Evolutionary conservation across 2,329 filamentous ascomycete genomes (phyloP).

Genomic region (Phyllachora maydis): DNA sequence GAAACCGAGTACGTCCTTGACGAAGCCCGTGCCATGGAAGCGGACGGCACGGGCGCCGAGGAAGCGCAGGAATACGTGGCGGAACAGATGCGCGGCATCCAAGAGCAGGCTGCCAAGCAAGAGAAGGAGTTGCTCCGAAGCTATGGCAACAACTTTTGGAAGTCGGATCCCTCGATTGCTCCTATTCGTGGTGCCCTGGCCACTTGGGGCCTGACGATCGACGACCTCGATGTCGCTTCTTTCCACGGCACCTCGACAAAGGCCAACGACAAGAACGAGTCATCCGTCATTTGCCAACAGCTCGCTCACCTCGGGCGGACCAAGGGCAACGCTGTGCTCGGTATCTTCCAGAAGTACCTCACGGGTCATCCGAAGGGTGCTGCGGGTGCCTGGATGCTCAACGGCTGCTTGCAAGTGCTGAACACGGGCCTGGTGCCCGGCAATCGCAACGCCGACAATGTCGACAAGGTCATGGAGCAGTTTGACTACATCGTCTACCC

Average conservation of each 20-base stretch:
- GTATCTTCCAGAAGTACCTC: slow-evolving; percentile 98
- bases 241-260: slow-evolving; percentile 99
- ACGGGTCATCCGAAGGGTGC: slow-evolving; percentile 99
- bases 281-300: slow-evolving; percentile 90
- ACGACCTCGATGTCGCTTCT: slow-evolving; percentile 84
- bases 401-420: slow-evolving; percentile 88
- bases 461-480: slow-evolving; percentile 90
- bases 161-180: slow-evolving; percentile 79
- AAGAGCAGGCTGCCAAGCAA: slow-evolving; percentile 71
- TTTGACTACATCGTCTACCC: slow-evolving; percentile 98
- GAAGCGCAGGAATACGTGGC: slow-evolving; percentile 61
- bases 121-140: slow-evolving; percentile 84
- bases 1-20: slow-evolving; percentile 86
- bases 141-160: slow-evolving; percentile 98
- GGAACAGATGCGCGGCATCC: slow-evolving; percentile 70
- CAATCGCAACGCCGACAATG: slow-evolving; percentile 95
- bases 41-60: slow-evolving; percentile 52
- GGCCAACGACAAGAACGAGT: slow-evolving; percentile 99
- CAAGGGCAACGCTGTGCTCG: slow-evolving; percentile 90
- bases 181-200: slow-evolving; percentile 89
- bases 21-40: slow-evolving; percentile 79
- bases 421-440: slow-evolving; percentile 88
- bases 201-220: slow-evolving; percentile 94
- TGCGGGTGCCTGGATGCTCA: slow-evolving; percentile 99
- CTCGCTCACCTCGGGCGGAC: slow-evolving; percentile 82